These are phyloP conservation scores for Globisporangium okanoganense DNA, from an alignment of 352 stramenopile genomes.

Conservation along the genomic window DNA sequence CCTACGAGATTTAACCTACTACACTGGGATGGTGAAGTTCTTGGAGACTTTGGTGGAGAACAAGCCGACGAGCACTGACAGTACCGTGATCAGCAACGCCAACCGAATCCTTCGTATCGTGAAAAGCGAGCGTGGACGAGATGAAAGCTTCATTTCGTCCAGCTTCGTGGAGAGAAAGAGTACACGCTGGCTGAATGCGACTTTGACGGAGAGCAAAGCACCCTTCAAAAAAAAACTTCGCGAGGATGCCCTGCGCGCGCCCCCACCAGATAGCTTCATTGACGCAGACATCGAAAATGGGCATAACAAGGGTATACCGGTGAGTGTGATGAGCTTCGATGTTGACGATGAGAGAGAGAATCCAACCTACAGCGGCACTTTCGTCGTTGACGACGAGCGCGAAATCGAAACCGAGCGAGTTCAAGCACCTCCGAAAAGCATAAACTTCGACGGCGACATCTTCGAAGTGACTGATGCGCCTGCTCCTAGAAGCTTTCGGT, in stretches of 20 bases:
- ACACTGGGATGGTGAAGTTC: slow-evolving; percentile 51
- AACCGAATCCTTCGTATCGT: slow-evolving; percentile 76
- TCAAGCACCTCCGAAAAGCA: slow-evolving; percentile 54
- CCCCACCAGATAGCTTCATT: slow-evolving; percentile 1
- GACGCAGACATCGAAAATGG: background rate
- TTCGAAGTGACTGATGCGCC: slow-evolving; percentile 49
- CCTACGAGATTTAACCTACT: slow-evolving; percentile 70
- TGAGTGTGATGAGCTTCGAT: slow-evolving; percentile 36
- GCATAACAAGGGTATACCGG: background rate
- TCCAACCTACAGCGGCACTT: slow-evolving; percentile 44
- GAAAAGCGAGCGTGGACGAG: slow-evolving; percentile 51
- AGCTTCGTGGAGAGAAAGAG: slow-evolving; percentile 64
- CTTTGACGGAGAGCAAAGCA: slow-evolving; percentile 33
- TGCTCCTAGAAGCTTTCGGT: slow-evolving; percentile 62
- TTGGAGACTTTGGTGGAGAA: slow-evolving; percentile 47
- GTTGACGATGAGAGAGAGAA: slow-evolving; percentile 47
- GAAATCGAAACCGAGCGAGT: slow-evolving; percentile 2
- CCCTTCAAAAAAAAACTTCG: slow-evolving; percentile 17
- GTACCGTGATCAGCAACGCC: slow-evolving; percentile 56
- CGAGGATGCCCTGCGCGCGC: slow-evolving; percentile 1
- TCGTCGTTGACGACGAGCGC: slow-evolving; percentile 47
- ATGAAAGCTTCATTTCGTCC: slow-evolving; percentile 38
- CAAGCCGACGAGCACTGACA: slow-evolving; percentile 36
- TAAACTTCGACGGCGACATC: slow-evolving; percentile 57
- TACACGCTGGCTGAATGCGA: slow-evolving; percentile 67